Percentiles rank a stretch among this genome's conserved stretches.
phyloP scores from a whole-genome alignment of 345 rosid species.

The Mallotus nudiflorus region DNA sequence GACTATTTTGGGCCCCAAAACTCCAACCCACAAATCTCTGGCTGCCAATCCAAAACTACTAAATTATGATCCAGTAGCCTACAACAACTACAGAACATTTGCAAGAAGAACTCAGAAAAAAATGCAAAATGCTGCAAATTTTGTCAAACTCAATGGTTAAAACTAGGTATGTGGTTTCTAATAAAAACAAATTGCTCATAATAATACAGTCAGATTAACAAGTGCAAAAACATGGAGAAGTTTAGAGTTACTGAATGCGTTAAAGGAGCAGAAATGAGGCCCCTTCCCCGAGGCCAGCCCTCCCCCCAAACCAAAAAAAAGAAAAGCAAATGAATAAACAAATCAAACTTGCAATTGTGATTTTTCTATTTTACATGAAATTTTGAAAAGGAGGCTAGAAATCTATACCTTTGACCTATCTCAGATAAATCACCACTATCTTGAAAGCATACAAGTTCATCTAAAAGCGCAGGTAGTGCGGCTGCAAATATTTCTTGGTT shows the following conservation, averaged over 20 bases:
- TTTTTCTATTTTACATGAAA: not conserved
- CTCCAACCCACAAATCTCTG: not conserved
- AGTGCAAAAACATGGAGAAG: not conserved
- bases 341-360: not conserved
- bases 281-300: too few relatives aligned
- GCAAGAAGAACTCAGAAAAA: not conserved
- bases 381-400: not conserved
- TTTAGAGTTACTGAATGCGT: not conserved
- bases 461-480: slow-evolving; percentile 90
- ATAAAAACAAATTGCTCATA: not conserved
- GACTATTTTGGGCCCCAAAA: not conserved
- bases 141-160: not conserved
- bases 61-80: not conserved
- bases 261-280: too few relatives aligned
- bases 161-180: not conserved
- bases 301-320: too few relatives aligned
- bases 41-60: not conserved
- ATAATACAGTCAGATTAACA: not conserved
- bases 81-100: not conserved
- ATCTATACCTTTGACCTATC: slow-evolving; percentile 65
- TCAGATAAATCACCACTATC: slow-evolving; percentile 72
- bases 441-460: slow-evolving; percentile 86
- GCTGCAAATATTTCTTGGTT: slow-evolving; percentile 89
- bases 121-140: not conserved
- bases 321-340: not conserved